A percentile compares a stretch with the other conserved stretches of the same genome.
phyloP scores from a whole-genome alignment of 2,329 filamentous ascomycete species.

The Myriosclerotinia scirpicola region DNA sequence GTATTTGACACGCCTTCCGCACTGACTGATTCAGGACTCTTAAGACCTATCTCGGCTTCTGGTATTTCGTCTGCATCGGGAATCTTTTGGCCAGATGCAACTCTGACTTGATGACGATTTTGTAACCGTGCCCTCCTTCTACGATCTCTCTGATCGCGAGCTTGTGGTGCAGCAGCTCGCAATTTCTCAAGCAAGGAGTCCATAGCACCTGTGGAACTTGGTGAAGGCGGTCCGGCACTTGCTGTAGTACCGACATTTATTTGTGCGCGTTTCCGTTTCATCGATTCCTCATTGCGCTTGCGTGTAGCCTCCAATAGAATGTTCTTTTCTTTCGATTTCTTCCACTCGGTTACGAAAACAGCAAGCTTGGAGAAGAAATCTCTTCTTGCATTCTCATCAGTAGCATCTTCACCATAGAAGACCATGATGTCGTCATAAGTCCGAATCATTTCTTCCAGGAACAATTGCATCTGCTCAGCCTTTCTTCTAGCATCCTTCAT shows the following conservation, averaged over 20 bases:
- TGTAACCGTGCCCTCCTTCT: slow-evolving; percentile 84
- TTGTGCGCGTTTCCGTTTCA: slow-evolving; percentile 83
- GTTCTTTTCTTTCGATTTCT: slow-evolving; percentile 95
- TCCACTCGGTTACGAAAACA: slow-evolving; percentile 88
- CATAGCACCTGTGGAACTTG: slow-evolving; percentile 85
- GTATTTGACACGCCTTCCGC: slow-evolving; percentile 40
- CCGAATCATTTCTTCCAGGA: slow-evolving; percentile 87
- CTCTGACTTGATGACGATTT: slow-evolving; percentile 84
- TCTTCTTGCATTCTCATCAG: slow-evolving; percentile 86
- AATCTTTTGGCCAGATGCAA: slow-evolving; percentile 87
- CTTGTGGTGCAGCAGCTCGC: slow-evolving; percentile 86
- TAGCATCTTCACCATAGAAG: slow-evolving; percentile 92
- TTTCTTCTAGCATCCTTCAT: slow-evolving; percentile 98
- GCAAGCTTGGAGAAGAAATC: slow-evolving; percentile 97
- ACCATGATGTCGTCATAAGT: slow-evolving; percentile 94
- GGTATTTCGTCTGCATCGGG: slow-evolving; percentile 67
- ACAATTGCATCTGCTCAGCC: slow-evolving; percentile 91
- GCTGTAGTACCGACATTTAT: slow-evolving; percentile 51
- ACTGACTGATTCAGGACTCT: slow-evolving; percentile 50
- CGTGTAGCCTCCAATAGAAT: slow-evolving; percentile 75
- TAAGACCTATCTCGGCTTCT: slow-evolving; percentile 53
- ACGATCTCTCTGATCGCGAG: slow-evolving; percentile 84
- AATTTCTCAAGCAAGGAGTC: slow-evolving; percentile 93
- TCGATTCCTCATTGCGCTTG: slow-evolving; percentile 82
- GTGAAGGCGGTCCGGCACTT: slow-evolving; percentile 57